These are phyloP conservation scores for Heracleum sosnowskyi DNA, from an alignment of 129 eudicot species.

Conservation along the genomic window DNA sequence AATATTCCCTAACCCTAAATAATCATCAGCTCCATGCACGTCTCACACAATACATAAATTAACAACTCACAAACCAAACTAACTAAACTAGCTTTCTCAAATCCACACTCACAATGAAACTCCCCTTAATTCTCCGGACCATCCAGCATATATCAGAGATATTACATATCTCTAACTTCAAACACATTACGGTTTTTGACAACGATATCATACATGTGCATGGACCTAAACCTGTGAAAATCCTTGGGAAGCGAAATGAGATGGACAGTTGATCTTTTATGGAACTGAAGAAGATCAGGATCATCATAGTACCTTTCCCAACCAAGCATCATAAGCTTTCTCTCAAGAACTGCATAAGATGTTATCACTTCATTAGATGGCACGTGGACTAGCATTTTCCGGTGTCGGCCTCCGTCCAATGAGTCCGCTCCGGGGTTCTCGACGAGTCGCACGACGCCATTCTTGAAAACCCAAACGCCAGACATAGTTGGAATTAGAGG, in stretches of 20 bases:
- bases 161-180: slow-evolving; percentile 61
- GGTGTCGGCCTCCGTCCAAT: slow-evolving; percentile 25
- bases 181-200: slow-evolving; percentile 85
- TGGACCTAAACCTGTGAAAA: slow-evolving; percentile 65
- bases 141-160: background rate
- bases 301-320: slow-evolving; percentile 93
- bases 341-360: slow-evolving; percentile 48
- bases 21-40: background rate
- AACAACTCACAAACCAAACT: background rate
- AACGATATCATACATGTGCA: slow-evolving; percentile 89
- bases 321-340: slow-evolving; percentile 46
- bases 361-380: slow-evolving; percentile 58
- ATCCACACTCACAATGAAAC: background rate
- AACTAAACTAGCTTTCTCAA: background rate
- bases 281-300: slow-evolving; percentile 78
- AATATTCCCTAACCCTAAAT: background rate
- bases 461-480: slow-evolving; percentile 96
- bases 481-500: slow-evolving; percentile 35
- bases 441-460: slow-evolving; percentile 67
- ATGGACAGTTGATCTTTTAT: slow-evolving; percentile 70
- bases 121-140: background rate
- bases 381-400: slow-evolving; percentile 56
- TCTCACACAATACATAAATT: background rate
- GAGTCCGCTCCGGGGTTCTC: slow-evolving; percentile 64
- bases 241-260: slow-evolving; percentile 85